A percentile compares a stretch with the other conserved stretches of the same genome.
phyloP scores from a whole-genome alignment of 106 monocot species.

The Apostasia ramifera region DNA sequence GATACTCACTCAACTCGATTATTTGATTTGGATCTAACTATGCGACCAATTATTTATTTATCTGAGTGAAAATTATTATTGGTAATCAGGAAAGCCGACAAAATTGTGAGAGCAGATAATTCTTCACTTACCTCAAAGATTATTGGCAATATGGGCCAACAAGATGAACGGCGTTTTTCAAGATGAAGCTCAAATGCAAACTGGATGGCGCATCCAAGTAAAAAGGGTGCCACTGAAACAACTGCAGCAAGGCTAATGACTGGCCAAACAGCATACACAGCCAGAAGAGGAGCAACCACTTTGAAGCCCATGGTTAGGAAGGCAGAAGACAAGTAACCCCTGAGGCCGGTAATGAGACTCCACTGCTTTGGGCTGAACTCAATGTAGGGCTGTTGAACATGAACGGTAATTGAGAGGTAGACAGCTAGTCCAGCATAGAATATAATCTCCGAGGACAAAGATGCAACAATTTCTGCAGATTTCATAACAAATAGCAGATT shows the following conservation, averaged over 20 bases:
- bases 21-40: too few species aligned
- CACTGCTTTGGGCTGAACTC: constrained; percentile 57
- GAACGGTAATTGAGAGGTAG: constrained; percentile 40
- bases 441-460: constrained; percentile 42
- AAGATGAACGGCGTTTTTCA: constrained; percentile 24
- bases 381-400: constrained; percentile 57
- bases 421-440: constrained; percentile 55
- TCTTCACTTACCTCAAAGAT: constrained; percentile 62
- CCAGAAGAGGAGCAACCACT: constrained; percentile 52
- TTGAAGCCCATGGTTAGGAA: constrained; percentile 72
- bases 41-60: too few species aligned
- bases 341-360: constrained; percentile 66
- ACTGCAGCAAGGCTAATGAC: constrained; percentile 43
- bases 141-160: constrained; percentile 69
- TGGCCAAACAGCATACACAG: constrained; percentile 50
- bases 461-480: constrained; percentile 49
- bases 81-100: too few species aligned
- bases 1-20: too few species aligned
- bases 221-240: constrained; percentile 54
- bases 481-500: neutral
- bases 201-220: constrained; percentile 61
- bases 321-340: constrained; percentile 50
- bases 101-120: neutral
- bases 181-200: constrained; percentile 49
- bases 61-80: too few species aligned